These are phyloP conservation scores for Triticum timopheevii DNA, from an alignment of 176 grass and related monocot genomes.

Conservation along the genomic window DNA sequence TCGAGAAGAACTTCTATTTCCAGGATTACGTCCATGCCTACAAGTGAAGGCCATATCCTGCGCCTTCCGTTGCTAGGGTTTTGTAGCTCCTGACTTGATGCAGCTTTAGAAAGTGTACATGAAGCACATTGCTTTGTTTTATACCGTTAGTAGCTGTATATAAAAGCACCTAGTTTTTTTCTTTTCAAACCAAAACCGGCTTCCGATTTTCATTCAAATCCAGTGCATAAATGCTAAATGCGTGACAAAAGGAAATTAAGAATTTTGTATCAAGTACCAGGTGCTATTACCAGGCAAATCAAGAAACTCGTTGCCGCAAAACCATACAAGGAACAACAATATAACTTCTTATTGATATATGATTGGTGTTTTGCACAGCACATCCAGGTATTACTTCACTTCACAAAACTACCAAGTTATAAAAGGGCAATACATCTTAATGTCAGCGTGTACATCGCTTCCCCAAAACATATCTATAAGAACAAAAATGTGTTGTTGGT, in stretches of 20 bases:
- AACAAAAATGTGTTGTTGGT: not conserved
- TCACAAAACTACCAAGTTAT: not conserved
- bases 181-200: not conserved
- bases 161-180: not conserved
- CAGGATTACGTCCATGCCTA: constrained; percentile 87
- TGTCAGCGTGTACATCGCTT: not conserved
- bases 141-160: constrained; percentile 3
- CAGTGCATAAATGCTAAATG: not conserved
- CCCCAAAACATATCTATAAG: not conserved
- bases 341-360: not conserved
- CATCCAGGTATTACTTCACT: not conserved
- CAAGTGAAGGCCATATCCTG: constrained; percentile 32
- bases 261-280: not conserved
- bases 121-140: not conserved
- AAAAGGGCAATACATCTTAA: not conserved
- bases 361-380: not conserved
- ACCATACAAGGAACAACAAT: not conserved
- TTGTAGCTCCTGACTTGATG: not conserved
- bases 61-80: not conserved
- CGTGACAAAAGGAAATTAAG: not conserved
- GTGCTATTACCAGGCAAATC: not conserved
- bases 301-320: not conserved
- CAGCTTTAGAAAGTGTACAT: constrained; percentile 12
- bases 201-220: not conserved
- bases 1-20: constrained; percentile 88